These are phyloP conservation scores for Leishmania turanica DNA, from an alignment of 208 protist species.

Conservation along the genomic window DNA sequence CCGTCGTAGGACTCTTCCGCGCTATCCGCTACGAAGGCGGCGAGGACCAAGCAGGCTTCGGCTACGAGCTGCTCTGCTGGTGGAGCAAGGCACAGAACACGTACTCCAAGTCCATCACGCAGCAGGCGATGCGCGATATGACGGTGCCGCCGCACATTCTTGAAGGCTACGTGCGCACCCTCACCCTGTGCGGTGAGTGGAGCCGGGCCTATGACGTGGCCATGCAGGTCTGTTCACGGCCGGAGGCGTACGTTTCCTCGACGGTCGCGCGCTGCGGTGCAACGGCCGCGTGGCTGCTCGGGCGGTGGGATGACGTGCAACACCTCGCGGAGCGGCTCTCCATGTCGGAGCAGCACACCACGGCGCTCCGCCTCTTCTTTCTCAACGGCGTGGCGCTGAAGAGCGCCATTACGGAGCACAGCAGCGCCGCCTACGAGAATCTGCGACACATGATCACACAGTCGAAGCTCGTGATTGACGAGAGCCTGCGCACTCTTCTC, in stretches of 20 bases:
- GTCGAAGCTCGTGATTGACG: slow-evolving; percentile 83
- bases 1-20: slow-evolving; percentile 87
- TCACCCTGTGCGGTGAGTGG: slow-evolving; percentile 91
- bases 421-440: slow-evolving; percentile 32
- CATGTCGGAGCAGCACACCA: slow-evolving; percentile 68
- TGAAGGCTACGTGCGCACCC: slow-evolving; percentile 86
- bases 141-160: slow-evolving; percentile 40
- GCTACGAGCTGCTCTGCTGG: slow-evolving; percentile 85
- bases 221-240: slow-evolving; percentile 42
- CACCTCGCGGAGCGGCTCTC: slow-evolving; percentile 76
- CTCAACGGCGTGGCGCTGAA: slow-evolving; percentile 65
- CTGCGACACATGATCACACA: slow-evolving; percentile 56
- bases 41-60: slow-evolving; percentile 81
- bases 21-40: slow-evolving; percentile 77
- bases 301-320: slow-evolving; percentile 80
- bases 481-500: slow-evolving; percentile 85
- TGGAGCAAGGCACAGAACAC: slow-evolving; percentile 85
- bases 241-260: slow-evolving; percentile 42
- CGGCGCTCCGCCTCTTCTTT: slow-evolving; percentile 73
- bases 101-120: slow-evolving; percentile 65
- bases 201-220: slow-evolving; percentile 63
- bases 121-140: slow-evolving; percentile 37
- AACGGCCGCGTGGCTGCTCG: slow-evolving; percentile 85
- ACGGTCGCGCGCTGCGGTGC: slow-evolving; percentile 80
- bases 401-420: slow-evolving; percentile 42